Base-by-base conservation (phyloP, 352 stramenopile genomes). In the Pythium biforme region DNA sequence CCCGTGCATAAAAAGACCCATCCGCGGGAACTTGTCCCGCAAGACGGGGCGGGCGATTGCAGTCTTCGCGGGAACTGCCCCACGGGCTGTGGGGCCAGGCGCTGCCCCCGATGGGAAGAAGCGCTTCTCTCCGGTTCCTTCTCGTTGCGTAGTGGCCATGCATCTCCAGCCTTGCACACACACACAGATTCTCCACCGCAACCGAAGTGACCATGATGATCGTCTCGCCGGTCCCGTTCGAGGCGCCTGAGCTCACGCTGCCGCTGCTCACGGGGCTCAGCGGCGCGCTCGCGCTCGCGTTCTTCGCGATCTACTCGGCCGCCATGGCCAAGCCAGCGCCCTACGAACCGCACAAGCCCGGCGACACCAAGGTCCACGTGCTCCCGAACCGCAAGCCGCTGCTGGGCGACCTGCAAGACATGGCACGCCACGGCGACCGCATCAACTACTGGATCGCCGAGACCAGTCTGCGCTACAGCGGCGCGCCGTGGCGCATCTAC, bases 381-480 rank as follows among this genome's bases (percentile, higher is more conserved):
- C 47, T 54, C 1, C 22, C 23, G 3, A 17, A 27, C 17, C 26
- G 47, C 47, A 54, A 54, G 27, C 46, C 46, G 26, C 49, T 66
- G 19, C 19, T 50, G 41, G n/a, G 43, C 7, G 59, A 66, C 43
- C 37, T 31, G 31, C 59, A 55, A n/a, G 59, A 59, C 9, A 19
- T 66, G 40, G 59, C 55, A 4, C 17, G 26, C 39, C 39, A 25
- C 3, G 59, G 59, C 51, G 41, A 67, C 23, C 72, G 64, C 4
- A 65, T n/a, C n/a, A n/a, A n/a, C n/a, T n/a, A n/a, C n/a, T n/a
- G 76, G 73, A 43, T 82, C 27, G 64, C 62, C 17, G 72, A 60
- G 9, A 51, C 23, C 1, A 51, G 20, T 1, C 26, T 67, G 14
- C 10, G 19, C 7, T 50, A 61, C 47, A 34, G 62, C 9, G 60